A percentile compares a stretch with the other conserved stretches of the same genome.
Evolutionary conservation across 2,329 filamentous ascomycete genomes (phyloP).

Genomic region (Shiraia sp.): DNA sequence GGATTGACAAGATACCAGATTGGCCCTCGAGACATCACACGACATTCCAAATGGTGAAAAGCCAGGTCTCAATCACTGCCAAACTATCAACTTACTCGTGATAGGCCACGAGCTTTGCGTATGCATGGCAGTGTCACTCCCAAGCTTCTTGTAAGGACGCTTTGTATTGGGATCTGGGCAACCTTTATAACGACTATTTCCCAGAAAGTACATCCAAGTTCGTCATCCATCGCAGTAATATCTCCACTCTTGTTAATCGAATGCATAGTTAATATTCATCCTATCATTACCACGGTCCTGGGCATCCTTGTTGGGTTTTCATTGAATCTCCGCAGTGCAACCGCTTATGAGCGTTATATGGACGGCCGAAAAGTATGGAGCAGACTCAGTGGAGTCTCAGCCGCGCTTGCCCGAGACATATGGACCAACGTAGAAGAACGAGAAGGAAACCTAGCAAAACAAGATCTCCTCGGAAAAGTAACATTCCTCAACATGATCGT

Average conservation of each 20-base stretch:
- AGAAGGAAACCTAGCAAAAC: slow-evolving; percentile 57
- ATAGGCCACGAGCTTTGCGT: slow-evolving; percentile 71
- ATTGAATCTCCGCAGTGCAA: slow-evolving; percentile 72
- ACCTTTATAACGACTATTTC: slow-evolving; percentile 59
- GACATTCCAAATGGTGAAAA: slow-evolving; percentile 75
- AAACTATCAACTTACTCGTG: too few relatives aligned
- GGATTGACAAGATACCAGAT: slow-evolving; percentile 12
- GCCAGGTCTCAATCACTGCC: too few relatives aligned
- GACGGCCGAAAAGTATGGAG: slow-evolving; percentile 65
- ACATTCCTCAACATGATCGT: slow-evolving; percentile 75
- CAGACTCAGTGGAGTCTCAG: slow-evolving; percentile 53
- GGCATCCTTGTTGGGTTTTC: slow-evolving; percentile 77
- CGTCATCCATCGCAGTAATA: slow-evolving; percentile 28
- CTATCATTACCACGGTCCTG: slow-evolving; percentile 69
- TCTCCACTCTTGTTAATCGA: not conserved
- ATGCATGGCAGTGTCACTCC: slow-evolving; percentile 73
- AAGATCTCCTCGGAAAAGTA: slow-evolving; percentile 68
- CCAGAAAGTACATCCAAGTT: slow-evolving; percentile 46
- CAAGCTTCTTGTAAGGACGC: slow-evolving; percentile 69
- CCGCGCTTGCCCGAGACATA: slow-evolving; percentile 67
- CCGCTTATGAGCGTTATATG: slow-evolving; percentile 69
- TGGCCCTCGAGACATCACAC: slow-evolving; percentile 67
- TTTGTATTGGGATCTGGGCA: slow-evolving; percentile 64
- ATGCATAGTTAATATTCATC: slow-evolving; percentile 62
- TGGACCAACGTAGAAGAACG: slow-evolving; percentile 74